These are phyloP conservation scores for Pythium monospermum DNA, from an alignment of 352 stramenopile species.

Conservation along the genomic window DNA sequence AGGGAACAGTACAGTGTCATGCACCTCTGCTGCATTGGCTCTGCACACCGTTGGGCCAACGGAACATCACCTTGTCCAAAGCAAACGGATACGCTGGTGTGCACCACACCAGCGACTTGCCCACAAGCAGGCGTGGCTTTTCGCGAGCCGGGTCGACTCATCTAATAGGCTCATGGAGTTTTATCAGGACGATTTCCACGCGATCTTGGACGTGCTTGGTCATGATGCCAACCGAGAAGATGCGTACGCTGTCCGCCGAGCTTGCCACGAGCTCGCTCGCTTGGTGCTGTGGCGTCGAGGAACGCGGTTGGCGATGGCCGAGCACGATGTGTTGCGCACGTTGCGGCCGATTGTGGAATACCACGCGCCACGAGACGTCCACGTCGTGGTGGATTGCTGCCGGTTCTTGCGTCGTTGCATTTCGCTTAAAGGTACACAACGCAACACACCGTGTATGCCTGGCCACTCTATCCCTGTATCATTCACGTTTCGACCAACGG, in stretches of 20 bases:
- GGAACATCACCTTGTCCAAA: no score
- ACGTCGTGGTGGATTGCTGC: constrained; percentile 37
- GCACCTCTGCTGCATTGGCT: no score
- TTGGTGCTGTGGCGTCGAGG: constrained; percentile 31
- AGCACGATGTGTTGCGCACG: constrained; percentile 28
- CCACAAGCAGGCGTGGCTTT: constrained; percentile 11
- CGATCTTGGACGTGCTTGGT: constrained; percentile 32
- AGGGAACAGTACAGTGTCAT: no score
- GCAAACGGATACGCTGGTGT: no score
- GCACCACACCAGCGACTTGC: background rate
- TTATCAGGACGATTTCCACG: constrained; percentile 36
- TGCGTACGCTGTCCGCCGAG: constrained; percentile 44
- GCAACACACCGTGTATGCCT: background rate
- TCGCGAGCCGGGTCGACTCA: background rate
- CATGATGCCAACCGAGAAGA: constrained; percentile 23
- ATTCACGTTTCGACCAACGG: no score
- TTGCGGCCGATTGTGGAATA: constrained; percentile 24
- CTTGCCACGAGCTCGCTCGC: constrained; percentile 44
- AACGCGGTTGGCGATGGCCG: constrained; percentile 28
- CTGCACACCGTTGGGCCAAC: no score
- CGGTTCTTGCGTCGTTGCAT: constrained; percentile 45
- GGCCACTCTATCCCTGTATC: background rate
- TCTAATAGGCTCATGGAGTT: constrained; percentile 61
- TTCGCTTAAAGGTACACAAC: constrained; percentile 35
- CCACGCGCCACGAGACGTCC: constrained; percentile 28